phyloP scores from a whole-genome alignment of 2,329 filamentous ascomycete species.

The Monosporascus ibericus region DNA sequence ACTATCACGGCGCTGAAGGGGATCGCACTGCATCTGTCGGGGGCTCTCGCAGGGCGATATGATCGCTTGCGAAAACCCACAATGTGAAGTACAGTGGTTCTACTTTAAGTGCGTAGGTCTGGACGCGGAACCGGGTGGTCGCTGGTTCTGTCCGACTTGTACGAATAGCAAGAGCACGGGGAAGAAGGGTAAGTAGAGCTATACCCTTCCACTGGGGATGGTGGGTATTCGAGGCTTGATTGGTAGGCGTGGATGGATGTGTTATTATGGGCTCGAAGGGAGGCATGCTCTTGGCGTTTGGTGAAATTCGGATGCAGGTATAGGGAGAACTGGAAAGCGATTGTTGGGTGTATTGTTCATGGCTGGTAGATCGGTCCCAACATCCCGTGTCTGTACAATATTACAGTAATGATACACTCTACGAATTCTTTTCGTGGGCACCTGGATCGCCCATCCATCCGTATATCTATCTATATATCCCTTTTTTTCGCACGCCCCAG shows the following conservation, averaged over 20 bases:
- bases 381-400: neutral
- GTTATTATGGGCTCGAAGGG: neutral
- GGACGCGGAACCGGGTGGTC: slow-evolving; percentile 6
- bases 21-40: slow-evolving; percentile 6
- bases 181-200: neutral
- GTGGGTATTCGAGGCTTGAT: neutral
- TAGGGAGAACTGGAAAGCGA: too few relatives aligned
- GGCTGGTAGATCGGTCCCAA: too few relatives aligned
- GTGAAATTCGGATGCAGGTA: too few relatives aligned
- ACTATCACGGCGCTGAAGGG: neutral
- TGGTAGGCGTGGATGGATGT: neutral
- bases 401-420: neutral
- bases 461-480: too few relatives aligned
- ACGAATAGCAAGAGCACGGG: slow-evolving; percentile 1
- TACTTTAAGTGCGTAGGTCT: slow-evolving; percentile 15
- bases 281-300: neutral
- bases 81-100: slow-evolving; percentile 11
- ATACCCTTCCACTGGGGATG: neutral
- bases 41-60: slow-evolving; percentile 7
- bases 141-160: slow-evolving; percentile 13
- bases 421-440: too few relatives aligned
- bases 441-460: too few relatives aligned
- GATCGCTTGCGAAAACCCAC: slow-evolving; percentile 9
- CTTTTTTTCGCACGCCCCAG: too few relatives aligned
- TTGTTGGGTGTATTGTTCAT: too few relatives aligned